Conservation (phyloP, 2,329 filamentous ascomycete species). For the Blastomyces emzantsi region DNA sequence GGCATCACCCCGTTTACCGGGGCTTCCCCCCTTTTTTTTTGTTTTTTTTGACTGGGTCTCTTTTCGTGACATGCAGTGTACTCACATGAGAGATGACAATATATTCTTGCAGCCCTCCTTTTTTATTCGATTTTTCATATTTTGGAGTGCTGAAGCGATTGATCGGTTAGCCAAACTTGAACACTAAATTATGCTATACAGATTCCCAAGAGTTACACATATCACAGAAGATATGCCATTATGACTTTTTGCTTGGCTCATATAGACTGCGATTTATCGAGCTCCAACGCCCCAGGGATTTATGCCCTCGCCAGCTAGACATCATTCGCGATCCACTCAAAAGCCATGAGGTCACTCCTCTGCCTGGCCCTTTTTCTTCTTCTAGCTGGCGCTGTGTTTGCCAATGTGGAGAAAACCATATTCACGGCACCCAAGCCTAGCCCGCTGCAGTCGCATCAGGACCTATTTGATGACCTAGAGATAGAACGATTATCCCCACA, state of each 20-base stretch:
- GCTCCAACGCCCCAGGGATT: neutral
- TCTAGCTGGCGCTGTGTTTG: constrained; percentile 30
- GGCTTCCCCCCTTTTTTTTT: no score
- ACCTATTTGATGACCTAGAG: constrained; percentile 51
- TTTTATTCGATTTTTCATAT: neutral
- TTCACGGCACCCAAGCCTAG: constrained; percentile 62
- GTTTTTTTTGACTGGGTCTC: no score
- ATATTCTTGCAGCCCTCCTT: no score
- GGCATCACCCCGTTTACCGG: no score
- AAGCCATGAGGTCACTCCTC: neutral
- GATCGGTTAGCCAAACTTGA: neutral
- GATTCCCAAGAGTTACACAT: neutral
- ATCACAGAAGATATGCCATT: neutral
- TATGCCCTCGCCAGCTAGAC: constrained; percentile 22
- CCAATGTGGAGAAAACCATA: constrained; percentile 86
- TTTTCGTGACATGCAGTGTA: no score
- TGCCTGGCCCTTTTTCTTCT: constrained; percentile 15
- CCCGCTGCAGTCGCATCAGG: constrained; percentile 47
- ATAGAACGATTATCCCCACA: constrained; percentile 57
- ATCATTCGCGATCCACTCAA: neutral
- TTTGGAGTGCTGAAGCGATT: neutral
- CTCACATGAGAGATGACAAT: no score
- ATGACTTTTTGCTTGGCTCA: neutral
- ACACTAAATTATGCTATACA: neutral
- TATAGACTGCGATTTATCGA: neutral